A percentile compares a stretch with the other conserved stretches of the same genome.
Evolutionary conservation across 2,329 filamentous ascomycete species (phyloP).

Genomic region (Mycosphaerella sp.): DNA sequence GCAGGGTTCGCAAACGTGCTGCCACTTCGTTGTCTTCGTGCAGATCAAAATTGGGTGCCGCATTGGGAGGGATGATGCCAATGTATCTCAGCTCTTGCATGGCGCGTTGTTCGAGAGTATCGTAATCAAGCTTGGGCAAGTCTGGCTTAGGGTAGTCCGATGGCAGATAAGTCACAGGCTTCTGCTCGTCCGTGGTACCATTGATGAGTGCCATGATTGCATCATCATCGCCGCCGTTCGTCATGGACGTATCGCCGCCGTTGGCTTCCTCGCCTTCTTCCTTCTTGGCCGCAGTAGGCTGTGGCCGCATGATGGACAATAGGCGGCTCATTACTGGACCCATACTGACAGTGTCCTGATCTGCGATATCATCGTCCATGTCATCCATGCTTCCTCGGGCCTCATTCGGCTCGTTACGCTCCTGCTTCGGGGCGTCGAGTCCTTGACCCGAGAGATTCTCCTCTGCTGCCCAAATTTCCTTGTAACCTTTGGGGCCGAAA

Average conservation of each 20-base stretch:
- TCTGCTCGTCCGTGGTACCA: slow-evolving; percentile 35
- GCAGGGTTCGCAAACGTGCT: slow-evolving; percentile 77
- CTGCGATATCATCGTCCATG: slow-evolving; percentile 77
- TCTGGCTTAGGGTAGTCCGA: slow-evolving; percentile 35
- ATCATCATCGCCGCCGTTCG: slow-evolving; percentile 43
- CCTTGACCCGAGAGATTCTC: slow-evolving; percentile 56
- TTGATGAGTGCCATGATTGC: slow-evolving; percentile 28
- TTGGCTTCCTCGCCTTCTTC: slow-evolving; percentile 45
- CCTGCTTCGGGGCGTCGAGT: slow-evolving; percentile 60
- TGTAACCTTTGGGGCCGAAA: slow-evolving; percentile 78
- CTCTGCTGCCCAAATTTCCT: slow-evolving; percentile 89
- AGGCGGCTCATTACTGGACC: slow-evolving; percentile 80
- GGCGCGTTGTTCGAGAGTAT: slow-evolving; percentile 80
- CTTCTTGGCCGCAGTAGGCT: slow-evolving; percentile 46
- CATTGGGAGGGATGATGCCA: slow-evolving; percentile 64
- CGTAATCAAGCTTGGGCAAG: slow-evolving; percentile 64
- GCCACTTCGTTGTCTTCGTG: slow-evolving; percentile 94
- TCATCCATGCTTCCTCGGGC: slow-evolving; percentile 79
- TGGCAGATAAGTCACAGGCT: slow-evolving; percentile 67
- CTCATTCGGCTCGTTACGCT: slow-evolving; percentile 67
- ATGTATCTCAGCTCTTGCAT: slow-evolving; percentile 88
- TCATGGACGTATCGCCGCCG: slow-evolving; percentile 42
- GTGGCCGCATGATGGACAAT: slow-evolving; percentile 72
- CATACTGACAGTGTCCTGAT: slow-evolving; percentile 82
- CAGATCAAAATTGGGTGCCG: slow-evolving; percentile 71